Base-by-base conservation (phyloP, 495 filamentous ascomycete species). In the Hypomontagnella submonticulosa region DNA sequence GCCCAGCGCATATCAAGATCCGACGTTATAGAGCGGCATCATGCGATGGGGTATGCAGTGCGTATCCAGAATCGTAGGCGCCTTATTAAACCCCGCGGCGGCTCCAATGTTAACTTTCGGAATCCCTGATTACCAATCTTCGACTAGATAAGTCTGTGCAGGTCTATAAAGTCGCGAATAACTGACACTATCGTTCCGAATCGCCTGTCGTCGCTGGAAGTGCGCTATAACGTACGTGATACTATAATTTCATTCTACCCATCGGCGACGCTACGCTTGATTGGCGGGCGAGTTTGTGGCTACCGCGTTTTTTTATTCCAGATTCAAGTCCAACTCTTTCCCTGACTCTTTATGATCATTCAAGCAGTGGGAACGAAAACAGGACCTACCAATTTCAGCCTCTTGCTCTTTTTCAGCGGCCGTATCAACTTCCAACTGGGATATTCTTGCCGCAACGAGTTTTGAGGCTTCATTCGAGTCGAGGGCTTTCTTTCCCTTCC, bases 351-450 rank as follows among this genome's bases (percentile, higher is more conserved):
- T 15, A 15, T 15, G 32, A 48, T 46, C 7, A 20, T 52, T 34
- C 41, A 63, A 63, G 11, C 63, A 55, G 52, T 20, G 27, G 15
- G 57, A 57, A 53, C 23, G 33, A 64, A 38, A 38, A 61, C 54
- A 57, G 10, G 9, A 93, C 93, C 73, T 83, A 97, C 93, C 95
- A 75, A 99, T 97, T 80, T 97, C 95, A 57, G 87, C 88, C 74
- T 97, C 93, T 76, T 97, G 91, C 63, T 97, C 93, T 79, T 95
- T 96, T 67, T 97, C 93, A 52, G 91, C 91, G 18, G 92, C 92
- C 50, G 89, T 89, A 82, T 97, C 92, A 36, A 89, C 88, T 76
- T 99, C 95, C 65, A 99, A 78, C 81, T 98, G 96, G 19, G 93
- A 94, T 67, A 99, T 97, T 76, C 94, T 93, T 27, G 92, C 92